Conservation (phyloP, 495 filamentous ascomycete genomes). For the Letharia columbiana region DNA sequence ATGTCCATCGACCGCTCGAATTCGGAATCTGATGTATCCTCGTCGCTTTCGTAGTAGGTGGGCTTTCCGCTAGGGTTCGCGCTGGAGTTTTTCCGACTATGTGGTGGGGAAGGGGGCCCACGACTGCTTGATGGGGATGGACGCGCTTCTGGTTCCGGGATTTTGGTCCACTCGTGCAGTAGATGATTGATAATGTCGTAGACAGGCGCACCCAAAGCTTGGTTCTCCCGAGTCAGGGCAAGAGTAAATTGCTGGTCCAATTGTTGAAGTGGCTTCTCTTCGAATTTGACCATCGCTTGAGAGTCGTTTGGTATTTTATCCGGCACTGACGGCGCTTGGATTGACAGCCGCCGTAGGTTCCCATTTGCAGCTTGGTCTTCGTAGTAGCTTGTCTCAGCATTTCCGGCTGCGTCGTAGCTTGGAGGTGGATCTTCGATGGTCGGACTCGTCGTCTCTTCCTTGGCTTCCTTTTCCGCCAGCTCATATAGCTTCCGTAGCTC, state of each 20-base stretch:
- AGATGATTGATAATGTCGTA: constrained; percentile 33
- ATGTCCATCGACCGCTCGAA: constrained; percentile 25
- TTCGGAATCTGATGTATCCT: constrained; percentile 28
- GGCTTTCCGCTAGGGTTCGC: neutral
- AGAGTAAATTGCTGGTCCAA: constrained; percentile 32
- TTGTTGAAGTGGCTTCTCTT: constrained; percentile 28
- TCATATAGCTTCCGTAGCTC: constrained; percentile 37
- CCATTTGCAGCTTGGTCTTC: constrained; percentile 9
- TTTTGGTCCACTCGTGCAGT: constrained; percentile 32
- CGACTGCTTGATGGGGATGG: constrained; percentile 3
- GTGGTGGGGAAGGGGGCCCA: constrained; percentile 5
- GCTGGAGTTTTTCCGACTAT: neutral
- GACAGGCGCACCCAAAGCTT: constrained; percentile 34
- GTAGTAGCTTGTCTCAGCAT: constrained; percentile 17
- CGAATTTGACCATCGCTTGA: constrained; percentile 28
- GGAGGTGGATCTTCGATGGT: constrained; percentile 24
- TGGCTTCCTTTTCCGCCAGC: constrained; percentile 32
- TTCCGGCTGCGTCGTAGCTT: constrained; percentile 27
- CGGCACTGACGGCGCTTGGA: constrained; percentile 13
- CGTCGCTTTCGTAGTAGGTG: constrained; percentile 24
- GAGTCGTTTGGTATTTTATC: constrained; percentile 15
- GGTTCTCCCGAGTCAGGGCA: constrained; percentile 35
- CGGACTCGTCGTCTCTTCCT: constrained; percentile 23
- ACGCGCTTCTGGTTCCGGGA: constrained; percentile 14
- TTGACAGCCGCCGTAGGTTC: constrained; percentile 12